Evolutionary conservation across 106 monocot genomes (phyloP).

Genomic region (Hemerocallis citrina): DNA sequence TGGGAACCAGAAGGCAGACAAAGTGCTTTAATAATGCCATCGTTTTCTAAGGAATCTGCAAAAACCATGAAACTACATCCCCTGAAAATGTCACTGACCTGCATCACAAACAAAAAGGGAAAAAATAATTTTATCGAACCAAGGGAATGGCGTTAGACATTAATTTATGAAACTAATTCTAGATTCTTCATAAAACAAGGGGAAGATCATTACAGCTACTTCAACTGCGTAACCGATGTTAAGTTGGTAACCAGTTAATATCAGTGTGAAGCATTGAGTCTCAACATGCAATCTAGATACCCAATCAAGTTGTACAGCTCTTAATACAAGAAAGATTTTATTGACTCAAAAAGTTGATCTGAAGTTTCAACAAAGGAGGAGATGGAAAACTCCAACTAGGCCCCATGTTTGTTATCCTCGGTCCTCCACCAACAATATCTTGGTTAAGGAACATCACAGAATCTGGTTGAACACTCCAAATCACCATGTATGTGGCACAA

Average conservation of each 20-base stretch:
- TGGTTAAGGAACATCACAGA: too few relatives aligned
- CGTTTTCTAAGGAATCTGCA: conserved; percentile 61
- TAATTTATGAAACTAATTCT: background rate
- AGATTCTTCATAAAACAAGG: background rate
- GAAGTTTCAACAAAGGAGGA: too few relatives aligned
- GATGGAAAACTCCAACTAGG: too few relatives aligned
- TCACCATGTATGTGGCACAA: too few relatives aligned
- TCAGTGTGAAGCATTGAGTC: background rate
- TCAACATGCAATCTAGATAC: background rate
- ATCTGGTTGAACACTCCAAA: too few relatives aligned
- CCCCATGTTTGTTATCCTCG: too few relatives aligned
- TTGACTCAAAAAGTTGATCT: too few relatives aligned
- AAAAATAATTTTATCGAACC: background rate
- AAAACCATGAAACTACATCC: conserved; percentile 81
- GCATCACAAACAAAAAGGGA: conserved; percentile 14
- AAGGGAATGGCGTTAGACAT: background rate
- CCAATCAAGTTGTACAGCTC: background rate
- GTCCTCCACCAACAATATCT: too few relatives aligned
- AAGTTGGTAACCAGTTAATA: background rate
- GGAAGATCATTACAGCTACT: background rate
- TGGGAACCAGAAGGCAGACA: conserved; percentile 74
- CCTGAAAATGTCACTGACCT: conserved; percentile 66
- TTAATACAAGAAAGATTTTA: too few relatives aligned
- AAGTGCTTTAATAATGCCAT: conserved; percentile 74
- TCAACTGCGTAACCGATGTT: background rate